phyloP scores from a whole-genome alignment of 768 basidiomycete species.

The Rhizopogon vesiculosus region DNA sequence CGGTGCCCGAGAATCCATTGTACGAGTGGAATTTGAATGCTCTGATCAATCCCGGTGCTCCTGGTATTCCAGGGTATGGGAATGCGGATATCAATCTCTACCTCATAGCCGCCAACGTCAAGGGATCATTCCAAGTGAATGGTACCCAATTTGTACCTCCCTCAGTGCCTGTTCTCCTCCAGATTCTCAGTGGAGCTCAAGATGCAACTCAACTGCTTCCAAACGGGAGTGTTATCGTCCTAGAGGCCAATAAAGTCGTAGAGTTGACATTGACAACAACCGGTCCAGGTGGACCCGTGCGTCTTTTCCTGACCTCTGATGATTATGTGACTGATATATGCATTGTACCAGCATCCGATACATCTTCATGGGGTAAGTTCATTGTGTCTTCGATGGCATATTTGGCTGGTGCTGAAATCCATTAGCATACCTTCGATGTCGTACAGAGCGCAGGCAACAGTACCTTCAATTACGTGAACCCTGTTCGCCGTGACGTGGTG shows the following conservation, averaged over 20 bases:
- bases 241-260: slow-evolving; percentile 11
- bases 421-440: slow-evolving; percentile 31
- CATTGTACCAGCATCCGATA: slow-evolving; percentile 12
- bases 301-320: slow-evolving; percentile 4
- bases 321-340: background rate
- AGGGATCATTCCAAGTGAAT: slow-evolving; percentile 6
- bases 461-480: slow-evolving; percentile 30
- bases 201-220: slow-evolving; percentile 11
- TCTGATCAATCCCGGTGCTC: slow-evolving; percentile 15
- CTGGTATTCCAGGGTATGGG: slow-evolving; percentile 14
- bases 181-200: slow-evolving; percentile 17
- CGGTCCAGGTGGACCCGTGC: slow-evolving; percentile 26
- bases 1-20: slow-evolving; percentile 6
- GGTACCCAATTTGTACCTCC: slow-evolving; percentile 6
- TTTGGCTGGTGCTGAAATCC: background rate
- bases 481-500: slow-evolving; percentile 27
- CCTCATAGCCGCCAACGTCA: slow-evolving; percentile 5
- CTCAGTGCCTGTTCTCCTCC: slow-evolving; percentile 13
- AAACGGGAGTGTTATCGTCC: slow-evolving; percentile 8
- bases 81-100: slow-evolving; percentile 22
- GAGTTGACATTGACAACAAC: slow-evolving; percentile 16
- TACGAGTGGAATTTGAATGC: slow-evolving; percentile 15
- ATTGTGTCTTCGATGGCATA: background rate
- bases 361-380: slow-evolving; percentile 18
- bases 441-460: slow-evolving; percentile 24